Base-by-base conservation (phyloP, 805 yeast genomes). In the Starmera caribaea region DNA sequence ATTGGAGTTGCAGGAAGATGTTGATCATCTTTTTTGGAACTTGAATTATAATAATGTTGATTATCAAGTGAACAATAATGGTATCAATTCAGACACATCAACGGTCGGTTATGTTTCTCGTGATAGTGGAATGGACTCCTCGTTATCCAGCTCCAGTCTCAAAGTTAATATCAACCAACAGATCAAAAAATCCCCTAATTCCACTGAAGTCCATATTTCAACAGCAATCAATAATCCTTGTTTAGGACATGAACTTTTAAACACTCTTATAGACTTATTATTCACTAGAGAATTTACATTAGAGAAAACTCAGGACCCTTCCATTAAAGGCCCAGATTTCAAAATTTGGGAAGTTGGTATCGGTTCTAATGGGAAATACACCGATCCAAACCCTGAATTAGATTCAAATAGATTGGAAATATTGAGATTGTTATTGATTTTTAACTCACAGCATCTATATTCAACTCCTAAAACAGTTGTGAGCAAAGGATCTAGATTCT, bases 321-420 rank as follows among this genome's bases (percentile, higher is more conserved):
- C 41, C 3, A 41, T 54, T 16, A 57, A 58, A 26, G 58, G 61
- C 7, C 46, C 55, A 4, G 69, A 69, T 17, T 61, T 59, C 38
- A 45, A 63, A 8, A 65, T 81, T 1, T 88, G 96, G 96, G 94
- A 84, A 49, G 76, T 82, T 4, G 96, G 96, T 6, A 69, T 88
- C 28, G 89, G 86, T 3, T 38, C 46, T 12, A 49, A 45, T 41
- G 62, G 59, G 40, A 36, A 41, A 39, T 63, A 49, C 47, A 44
- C 48, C 30, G 50, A 39, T 30, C 74, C 64, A 35, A 60, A 53
- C 14, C 60, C 71, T 1, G 61, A 63, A 16, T 51, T 75, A 32
- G 89, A 83, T 47, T 55, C 76, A 21, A 77, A 83, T 53, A 71
- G 95, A 49, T 60, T 79, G 5, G 94, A 84, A 51, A 62, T 84